These are phyloP conservation scores for Tremella mesenterica DNA, from an alignment of 768 basidiomycete genomes.

Conservation along the genomic window DNA sequence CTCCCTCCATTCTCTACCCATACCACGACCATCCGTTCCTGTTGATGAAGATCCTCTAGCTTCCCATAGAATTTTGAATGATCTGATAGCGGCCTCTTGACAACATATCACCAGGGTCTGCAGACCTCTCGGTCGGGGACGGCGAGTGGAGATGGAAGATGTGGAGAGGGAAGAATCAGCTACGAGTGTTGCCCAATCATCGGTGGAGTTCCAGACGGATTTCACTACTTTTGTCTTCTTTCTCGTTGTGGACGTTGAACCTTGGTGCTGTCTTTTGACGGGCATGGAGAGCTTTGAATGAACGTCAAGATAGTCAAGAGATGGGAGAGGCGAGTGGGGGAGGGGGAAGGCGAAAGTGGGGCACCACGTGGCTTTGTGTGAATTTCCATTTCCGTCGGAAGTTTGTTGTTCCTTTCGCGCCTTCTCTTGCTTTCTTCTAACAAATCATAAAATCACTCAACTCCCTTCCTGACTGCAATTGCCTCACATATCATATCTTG, in stretches of 20 bases:
- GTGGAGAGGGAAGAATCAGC: constrained; percentile 24
- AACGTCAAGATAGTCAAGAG: too few relatives aligned
- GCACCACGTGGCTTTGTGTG: too few relatives aligned
- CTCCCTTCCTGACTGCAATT: too few relatives aligned
- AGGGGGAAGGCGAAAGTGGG: too few relatives aligned
- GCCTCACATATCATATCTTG: too few relatives aligned
- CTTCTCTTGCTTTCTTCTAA: too few relatives aligned
- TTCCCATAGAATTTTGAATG: constrained; percentile 31
- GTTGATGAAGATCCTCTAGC: not conserved
- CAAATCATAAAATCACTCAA: too few relatives aligned
- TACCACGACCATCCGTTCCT: not conserved
- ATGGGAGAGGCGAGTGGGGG: too few relatives aligned
- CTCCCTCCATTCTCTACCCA: constrained; percentile 15
- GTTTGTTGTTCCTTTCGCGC: too few relatives aligned
- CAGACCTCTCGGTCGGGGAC: constrained; percentile 17
- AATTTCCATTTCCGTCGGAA: too few relatives aligned
- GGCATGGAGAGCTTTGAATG: too few relatives aligned
- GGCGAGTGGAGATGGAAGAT: constrained; percentile 22
- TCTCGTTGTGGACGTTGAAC: not conserved
- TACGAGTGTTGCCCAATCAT: constrained; percentile 32
- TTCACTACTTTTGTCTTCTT: not conserved
- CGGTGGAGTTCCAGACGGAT: constrained; percentile 27
- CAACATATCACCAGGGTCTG: constrained; percentile 16
- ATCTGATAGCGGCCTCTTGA: constrained; percentile 11
- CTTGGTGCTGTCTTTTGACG: too few relatives aligned